Evolutionary conservation across 169 alveolate genomes (phyloP).

Genomic region (Plasmodium knowlesi): DNA sequence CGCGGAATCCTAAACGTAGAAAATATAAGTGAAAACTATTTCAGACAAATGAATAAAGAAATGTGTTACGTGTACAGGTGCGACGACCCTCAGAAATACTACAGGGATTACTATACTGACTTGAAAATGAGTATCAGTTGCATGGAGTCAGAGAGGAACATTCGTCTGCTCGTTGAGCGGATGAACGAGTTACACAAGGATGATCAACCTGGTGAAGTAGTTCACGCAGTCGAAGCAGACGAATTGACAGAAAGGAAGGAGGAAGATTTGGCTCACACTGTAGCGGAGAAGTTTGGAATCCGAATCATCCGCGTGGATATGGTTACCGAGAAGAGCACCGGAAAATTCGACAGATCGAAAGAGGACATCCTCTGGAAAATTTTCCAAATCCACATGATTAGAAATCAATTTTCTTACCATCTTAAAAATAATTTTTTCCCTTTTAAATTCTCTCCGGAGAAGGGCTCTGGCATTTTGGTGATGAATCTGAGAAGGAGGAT

Average conservation of each 20-base stretch:
- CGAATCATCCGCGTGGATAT: constrained; percentile 23
- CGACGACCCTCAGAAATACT: constrained; percentile 24
- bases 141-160: constrained; percentile 14
- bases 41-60: constrained; percentile 17
- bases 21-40: constrained; percentile 29
- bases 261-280: background rate
- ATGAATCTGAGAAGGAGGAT: constrained; percentile 11
- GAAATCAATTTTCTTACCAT: constrained; percentile 48
- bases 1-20: background rate
- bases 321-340: background rate
- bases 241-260: background rate
- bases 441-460: background rate
- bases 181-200: background rate
- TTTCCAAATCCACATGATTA: constrained; percentile 54
- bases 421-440: constrained; percentile 66
- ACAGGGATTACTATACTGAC: constrained; percentile 3
- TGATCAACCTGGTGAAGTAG: background rate
- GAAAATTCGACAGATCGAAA: background rate
- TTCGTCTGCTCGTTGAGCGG: background rate
- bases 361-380: background rate
- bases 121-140: background rate
- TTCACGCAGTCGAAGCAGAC: background rate
- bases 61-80: constrained; percentile 55
- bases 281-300: background rate
- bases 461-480: background rate